Evolutionary conservation across 1,139 yeast genomes (phyloP), one percentile per base, ranked within the genome.

Genomic region (Kurtzmaniella natalensis): DNA sequence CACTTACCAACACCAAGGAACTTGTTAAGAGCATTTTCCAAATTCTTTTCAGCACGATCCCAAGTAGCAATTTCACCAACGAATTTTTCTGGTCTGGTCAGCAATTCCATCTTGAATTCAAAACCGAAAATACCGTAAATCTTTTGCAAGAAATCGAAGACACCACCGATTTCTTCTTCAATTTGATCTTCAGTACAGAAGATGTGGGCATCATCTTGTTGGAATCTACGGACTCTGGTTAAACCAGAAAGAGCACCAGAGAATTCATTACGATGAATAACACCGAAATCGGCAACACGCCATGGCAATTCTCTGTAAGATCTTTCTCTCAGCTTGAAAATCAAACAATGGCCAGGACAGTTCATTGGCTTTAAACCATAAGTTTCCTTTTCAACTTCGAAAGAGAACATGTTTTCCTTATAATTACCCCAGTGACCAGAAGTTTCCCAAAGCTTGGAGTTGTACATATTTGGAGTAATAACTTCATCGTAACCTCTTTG

Each of bases 401-500:
- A 85, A n/a, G 92, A 70, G 57, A 92, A 92, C 97, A 92, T 92
- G 59, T 92, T 87, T 57, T 92, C 96, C 59, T 87, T 83, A 65
- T 92, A 92, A 64, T 92, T 89, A 32, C 76, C 95, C 97, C 97
- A 92, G 62, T 92, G 98, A 47, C 98, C 98, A 16, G 96, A 88
- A 38, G 92, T 83, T 68, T 88, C 94, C 98, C 98, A 92, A 51
- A 92, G 76, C 60, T 87, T 87, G 45, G 95, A 66, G 66, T 88
- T 88, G 75, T 76, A 92, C 95, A 92, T 88, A 66, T 92, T 89
- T 49, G 98, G 98, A 45, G 97, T 88, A 56, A 92, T 89, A 45
- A 92, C 97, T 70, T 92, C 98, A 47, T 92, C 96, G 59, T 82
- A 92, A 28, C 96, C 97, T 65, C 96, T 82, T 62, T 73, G 78